Percentiles rank a stretch among this genome's conserved stretches.
phyloP scores from a whole-genome alignment of 495 filamentous ascomycete genomes.

The Halenospora varia region DNA sequence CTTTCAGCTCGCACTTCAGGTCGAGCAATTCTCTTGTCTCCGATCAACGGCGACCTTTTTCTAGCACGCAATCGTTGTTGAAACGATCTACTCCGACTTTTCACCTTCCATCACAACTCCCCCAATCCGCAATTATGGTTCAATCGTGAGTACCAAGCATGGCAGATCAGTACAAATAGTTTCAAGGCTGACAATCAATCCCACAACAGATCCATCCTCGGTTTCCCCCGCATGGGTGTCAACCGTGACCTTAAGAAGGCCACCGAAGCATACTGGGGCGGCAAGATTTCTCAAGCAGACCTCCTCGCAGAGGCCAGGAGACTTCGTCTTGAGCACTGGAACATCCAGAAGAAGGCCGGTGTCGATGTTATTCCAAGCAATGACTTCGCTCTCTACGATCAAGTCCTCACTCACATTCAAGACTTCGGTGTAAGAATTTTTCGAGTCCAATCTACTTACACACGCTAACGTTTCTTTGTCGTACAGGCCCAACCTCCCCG shows the following conservation, averaged over 20 bases:
- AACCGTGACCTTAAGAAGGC: constrained; percentile 99
- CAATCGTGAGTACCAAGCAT: constrained; percentile 55
- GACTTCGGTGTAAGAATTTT: constrained; percentile 77
- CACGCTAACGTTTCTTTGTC: constrained; percentile 14
- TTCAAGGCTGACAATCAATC: constrained; percentile 30
- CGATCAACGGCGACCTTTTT: too few relatives aligned
- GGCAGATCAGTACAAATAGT: constrained; percentile 2
- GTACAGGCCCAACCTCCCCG: constrained; percentile 78
- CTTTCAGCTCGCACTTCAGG: too few relatives aligned
- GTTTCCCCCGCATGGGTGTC: constrained; percentile 92
- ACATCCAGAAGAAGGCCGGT: constrained; percentile 97
- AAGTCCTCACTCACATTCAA: constrained; percentile 98
- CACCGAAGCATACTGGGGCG: constrained; percentile 95
- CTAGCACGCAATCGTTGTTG: too few relatives aligned
- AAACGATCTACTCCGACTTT: too few relatives aligned
- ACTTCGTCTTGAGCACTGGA: constrained; percentile 94
- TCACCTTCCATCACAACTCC: too few relatives aligned
- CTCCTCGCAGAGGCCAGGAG: constrained; percentile 93
- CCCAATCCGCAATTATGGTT: constrained; percentile 61
- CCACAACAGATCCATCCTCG: constrained; percentile 55
- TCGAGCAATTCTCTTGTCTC: too few relatives aligned
- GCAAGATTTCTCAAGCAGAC: constrained; percentile 82
- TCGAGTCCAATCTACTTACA: neutral
- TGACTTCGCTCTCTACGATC: constrained; percentile 98
- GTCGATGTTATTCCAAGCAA: constrained; percentile 97